Percentiles rank a stretch among this genome's conserved stretches.
These are phyloP conservation scores for Geotrichum aggregatum DNA, from an alignment of 1,139 yeast genomes.

Conservation along the genomic window DNA sequence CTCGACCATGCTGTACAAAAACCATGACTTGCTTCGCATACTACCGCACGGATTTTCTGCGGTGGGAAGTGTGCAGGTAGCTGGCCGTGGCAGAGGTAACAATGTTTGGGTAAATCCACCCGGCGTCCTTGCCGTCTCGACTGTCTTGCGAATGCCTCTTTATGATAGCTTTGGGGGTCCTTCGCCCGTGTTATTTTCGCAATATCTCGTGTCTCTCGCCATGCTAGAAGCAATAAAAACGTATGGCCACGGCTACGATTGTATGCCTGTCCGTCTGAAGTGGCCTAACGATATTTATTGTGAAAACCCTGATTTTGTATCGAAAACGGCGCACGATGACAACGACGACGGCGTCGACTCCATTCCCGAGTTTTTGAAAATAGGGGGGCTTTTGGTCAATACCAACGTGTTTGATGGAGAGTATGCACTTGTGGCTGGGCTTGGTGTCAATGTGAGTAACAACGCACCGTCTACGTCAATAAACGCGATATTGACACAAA, in stretches of 20 bases:
- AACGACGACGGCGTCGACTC: not conserved
- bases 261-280: conserved; percentile 65
- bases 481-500: conserved; percentile 58
- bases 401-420: conserved; percentile 58
- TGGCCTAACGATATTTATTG: conserved; percentile 97
- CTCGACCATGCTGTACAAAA: conserved; percentile 68
- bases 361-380: conserved; percentile 55
- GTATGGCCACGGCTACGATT: conserved; percentile 61
- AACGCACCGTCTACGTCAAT: conserved; percentile 84
- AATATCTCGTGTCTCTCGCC: conserved; percentile 81
- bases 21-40: conserved; percentile 52
- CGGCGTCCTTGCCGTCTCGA: conserved; percentile 84
- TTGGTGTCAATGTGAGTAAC: conserved; percentile 82
- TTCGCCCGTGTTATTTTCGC: conserved; percentile 69
- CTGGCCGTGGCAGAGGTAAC: conserved; percentile 93
- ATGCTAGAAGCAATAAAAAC: conserved; percentile 69
- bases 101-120: conserved; percentile 93
- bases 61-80: conserved; percentile 78
- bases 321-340: not conserved
- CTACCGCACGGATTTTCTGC: conserved; percentile 70
- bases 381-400: conserved; percentile 81
- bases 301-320: conserved; percentile 48
- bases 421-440: conserved; percentile 66
- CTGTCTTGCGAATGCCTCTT: conserved; percentile 58
- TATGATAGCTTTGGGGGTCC: conserved; percentile 35